Evolutionary conservation across 2,329 filamentous ascomycete species (phyloP).

Genomic region (Teratosphaeria zuluensis): DNA sequence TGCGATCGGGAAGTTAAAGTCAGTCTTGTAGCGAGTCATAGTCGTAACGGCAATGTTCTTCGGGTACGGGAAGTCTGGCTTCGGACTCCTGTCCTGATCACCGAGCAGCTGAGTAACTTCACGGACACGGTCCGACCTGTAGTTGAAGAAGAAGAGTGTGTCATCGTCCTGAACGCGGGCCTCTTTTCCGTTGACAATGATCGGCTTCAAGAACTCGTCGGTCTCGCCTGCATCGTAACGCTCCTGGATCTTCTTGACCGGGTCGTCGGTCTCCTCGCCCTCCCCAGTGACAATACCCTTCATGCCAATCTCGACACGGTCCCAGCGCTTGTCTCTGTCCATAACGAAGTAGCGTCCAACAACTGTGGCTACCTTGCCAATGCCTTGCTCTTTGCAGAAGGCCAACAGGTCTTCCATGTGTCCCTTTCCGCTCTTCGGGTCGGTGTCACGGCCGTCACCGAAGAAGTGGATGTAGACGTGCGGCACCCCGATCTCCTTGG

Average conservation of each 20-base stretch:
- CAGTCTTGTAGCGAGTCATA: slow-evolving; percentile 97
- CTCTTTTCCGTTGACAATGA: slow-evolving; percentile 83
- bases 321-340: slow-evolving; percentile 99
- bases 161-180: slow-evolving; percentile 82
- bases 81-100: slow-evolving; percentile 80
- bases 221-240: slow-evolving; percentile 81
- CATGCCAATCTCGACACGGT: slow-evolving; percentile 79
- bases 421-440: slow-evolving; percentile 82
- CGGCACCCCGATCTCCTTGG: slow-evolving; percentile 78
- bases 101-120: slow-evolving; percentile 93
- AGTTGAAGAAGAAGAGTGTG: slow-evolving; percentile 99
- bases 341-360: slow-evolving; percentile 97
- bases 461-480: slow-evolving; percentile 99
- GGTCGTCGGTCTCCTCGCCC: slow-evolving; percentile 76
- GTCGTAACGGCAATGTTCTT: slow-evolving; percentile 80
- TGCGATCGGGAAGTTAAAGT: slow-evolving; percentile 84
- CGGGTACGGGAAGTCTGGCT: slow-evolving; percentile 86
- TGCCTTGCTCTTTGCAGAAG: slow-evolving; percentile 70
- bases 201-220: slow-evolving; percentile 97
- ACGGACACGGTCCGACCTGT: slow-evolving; percentile 92
- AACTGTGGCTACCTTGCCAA: slow-evolving; percentile 81
- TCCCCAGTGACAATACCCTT: slow-evolving; percentile 79
- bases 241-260: slow-evolving; percentile 75
- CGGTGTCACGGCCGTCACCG: slow-evolving; percentile 92
- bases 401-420: slow-evolving; percentile 83